These are phyloP conservation scores for Avena insularis DNA, from an alignment of 176 grass and related monocot genomes.

Conservation along the genomic window DNA sequence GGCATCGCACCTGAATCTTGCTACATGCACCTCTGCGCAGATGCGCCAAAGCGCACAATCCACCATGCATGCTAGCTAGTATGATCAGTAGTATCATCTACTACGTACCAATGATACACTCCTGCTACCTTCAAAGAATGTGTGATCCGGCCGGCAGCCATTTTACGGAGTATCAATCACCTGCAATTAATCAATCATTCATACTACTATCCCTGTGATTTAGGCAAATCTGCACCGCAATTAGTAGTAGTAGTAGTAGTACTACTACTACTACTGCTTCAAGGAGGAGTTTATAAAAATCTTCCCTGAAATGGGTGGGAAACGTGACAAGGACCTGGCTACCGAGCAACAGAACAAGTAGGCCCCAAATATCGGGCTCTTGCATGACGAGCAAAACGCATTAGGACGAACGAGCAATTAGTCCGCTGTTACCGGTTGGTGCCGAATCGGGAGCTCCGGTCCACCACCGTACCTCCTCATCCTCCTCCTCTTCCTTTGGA, in stretches of 20 bases:
- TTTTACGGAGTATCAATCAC: background rate
- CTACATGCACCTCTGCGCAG: conserved; percentile 17
- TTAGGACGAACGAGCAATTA: conserved; percentile 17
- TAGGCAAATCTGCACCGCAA: conserved; percentile 8
- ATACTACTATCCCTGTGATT: background rate
- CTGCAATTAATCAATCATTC: background rate
- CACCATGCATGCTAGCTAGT: background rate
- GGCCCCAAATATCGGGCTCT: conserved; percentile 28
- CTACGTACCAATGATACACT: too few relatives aligned
- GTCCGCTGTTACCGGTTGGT: conserved; percentile 35
- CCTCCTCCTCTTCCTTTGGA: conserved; percentile 29
- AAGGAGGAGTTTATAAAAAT: too few relatives aligned
- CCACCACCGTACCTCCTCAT: conserved; percentile 8
- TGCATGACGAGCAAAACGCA: conserved; percentile 1
- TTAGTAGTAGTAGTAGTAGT: background rate
- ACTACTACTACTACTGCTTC: too few relatives aligned
- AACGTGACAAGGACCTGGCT: conserved; percentile 25
- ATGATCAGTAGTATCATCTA: background rate
- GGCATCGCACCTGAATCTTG: conserved; percentile 31
- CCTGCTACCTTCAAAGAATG: background rate
- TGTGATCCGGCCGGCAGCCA: too few relatives aligned
- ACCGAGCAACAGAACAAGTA: conserved; percentile 30
- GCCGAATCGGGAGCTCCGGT: conserved; percentile 21
- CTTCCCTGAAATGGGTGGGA: background rate
- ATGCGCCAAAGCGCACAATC: background rate